phyloP scores from a whole-genome alignment of 805 yeast genomes.

The Yamadazyma takamatsuzukensis region DNA sequence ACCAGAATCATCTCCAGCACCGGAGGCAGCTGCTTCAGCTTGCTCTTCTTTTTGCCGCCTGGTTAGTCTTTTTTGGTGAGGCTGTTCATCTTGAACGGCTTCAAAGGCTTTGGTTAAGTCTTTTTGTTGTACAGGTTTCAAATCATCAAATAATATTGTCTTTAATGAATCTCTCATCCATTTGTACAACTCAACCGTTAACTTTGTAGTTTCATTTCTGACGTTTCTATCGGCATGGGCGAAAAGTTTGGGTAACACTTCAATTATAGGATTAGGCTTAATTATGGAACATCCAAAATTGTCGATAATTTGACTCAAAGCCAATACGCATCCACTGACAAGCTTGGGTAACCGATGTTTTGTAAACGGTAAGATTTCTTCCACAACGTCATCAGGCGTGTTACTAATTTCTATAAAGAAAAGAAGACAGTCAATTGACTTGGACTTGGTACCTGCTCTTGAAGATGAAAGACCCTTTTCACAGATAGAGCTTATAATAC shows the following conservation, averaged over 20 bases:
- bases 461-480: conserved; percentile 81
- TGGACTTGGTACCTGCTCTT: conserved; percentile 69
- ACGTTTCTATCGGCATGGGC: conserved; percentile 86
- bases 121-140: conserved; percentile 90
- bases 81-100: conserved; percentile 35
- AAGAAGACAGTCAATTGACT: conserved; percentile 59
- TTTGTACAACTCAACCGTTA: conserved; percentile 65
- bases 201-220: conserved; percentile 67
- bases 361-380: conserved; percentile 59
- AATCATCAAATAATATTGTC: conserved; percentile 55
- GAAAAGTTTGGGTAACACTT: conserved; percentile 62
- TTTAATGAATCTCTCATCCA: conserved; percentile 71
- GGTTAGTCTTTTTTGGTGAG: conserved; percentile 54
- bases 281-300: conserved; percentile 63
- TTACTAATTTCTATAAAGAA: conserved; percentile 59
- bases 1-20: conserved; percentile 29
- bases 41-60: conserved; percentile 30
- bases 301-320: conserved; percentile 52
- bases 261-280: conserved; percentile 55
- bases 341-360: conserved; percentile 71
- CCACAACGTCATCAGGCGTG: conserved; percentile 62
- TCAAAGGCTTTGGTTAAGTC: conserved; percentile 72
- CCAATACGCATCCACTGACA: conserved; percentile 61
- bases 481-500: conserved; percentile 50
- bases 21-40: conserved; percentile 9